Evolutionary conservation across 345 rosid genomes (phyloP).

Genomic region (Microthlaspi erraticum): DNA sequence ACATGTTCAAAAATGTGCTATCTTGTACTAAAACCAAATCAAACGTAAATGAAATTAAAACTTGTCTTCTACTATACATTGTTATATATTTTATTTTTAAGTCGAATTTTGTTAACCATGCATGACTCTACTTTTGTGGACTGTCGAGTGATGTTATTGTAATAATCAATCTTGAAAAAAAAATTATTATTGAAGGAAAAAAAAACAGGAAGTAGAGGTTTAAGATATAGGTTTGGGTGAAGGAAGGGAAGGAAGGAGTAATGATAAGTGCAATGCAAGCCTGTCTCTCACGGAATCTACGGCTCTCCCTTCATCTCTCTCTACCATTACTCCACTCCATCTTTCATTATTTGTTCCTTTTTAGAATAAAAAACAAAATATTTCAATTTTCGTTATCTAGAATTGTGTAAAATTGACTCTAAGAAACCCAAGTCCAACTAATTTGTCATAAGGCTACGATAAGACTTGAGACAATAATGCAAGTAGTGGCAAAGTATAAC

Average conservation of each 20-base stretch:
- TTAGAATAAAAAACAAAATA: background rate
- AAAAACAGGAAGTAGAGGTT: background rate
- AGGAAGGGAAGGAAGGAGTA: constrained; percentile 11
- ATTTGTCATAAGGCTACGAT: constrained; percentile 20
- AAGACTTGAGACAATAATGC: constrained; percentile 9
- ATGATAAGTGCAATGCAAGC: constrained; percentile 52
- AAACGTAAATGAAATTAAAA: too few species aligned
- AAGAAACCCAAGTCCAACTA: constrained; percentile 25
- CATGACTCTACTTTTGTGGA: background rate
- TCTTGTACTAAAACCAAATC: too few species aligned
- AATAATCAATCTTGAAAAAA: background rate
- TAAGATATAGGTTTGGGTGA: constrained; percentile 24
- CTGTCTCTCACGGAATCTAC: constrained; percentile 61
- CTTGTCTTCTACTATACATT: background rate
- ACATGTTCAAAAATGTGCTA: too few species aligned
- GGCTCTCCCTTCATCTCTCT: constrained; percentile 44
- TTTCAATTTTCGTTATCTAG: background rate
- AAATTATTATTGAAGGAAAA: background rate
- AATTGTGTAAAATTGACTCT: constrained; percentile 8
- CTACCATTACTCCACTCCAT: constrained; percentile 48
- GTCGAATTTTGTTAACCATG: background rate
- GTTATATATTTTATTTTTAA: too few species aligned
- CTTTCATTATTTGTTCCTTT: constrained; percentile 22
- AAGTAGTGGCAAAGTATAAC: constrained; percentile 2
- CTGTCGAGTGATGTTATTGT: background rate